phyloP scores from a whole-genome alignment of 2,329 filamentous ascomycete genomes.

The Botryosphaeria agaves region DNA sequence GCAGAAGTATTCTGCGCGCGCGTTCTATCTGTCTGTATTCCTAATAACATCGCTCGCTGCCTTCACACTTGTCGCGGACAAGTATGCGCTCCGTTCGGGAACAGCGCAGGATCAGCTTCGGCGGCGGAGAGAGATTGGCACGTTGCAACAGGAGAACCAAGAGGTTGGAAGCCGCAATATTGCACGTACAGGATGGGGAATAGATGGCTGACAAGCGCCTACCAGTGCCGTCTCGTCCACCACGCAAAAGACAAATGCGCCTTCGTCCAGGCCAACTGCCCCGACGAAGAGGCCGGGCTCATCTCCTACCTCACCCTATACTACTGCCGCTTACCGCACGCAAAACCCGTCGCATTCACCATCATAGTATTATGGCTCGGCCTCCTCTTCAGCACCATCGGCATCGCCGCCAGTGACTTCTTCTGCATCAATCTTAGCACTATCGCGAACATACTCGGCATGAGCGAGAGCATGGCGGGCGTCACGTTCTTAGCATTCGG shows the following conservation, averaged over 20 bases:
- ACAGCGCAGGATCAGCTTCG: background rate
- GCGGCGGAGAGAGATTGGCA: background rate
- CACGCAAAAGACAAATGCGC: slow-evolving; percentile 64
- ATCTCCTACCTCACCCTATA: slow-evolving; percentile 79
- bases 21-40: slow-evolving; percentile 28
- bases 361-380: slow-evolving; percentile 70
- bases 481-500: slow-evolving; percentile 95
- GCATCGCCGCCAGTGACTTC: slow-evolving; percentile 95
- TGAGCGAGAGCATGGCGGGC: slow-evolving; percentile 90
- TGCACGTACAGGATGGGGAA: background rate
- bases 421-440: slow-evolving; percentile 95
- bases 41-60: slow-evolving; percentile 16
- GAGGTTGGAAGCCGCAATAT: background rate
- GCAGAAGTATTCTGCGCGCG: slow-evolving; percentile 22
- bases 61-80: slow-evolving; percentile 10
- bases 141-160: background rate
- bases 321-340: slow-evolving; percentile 59
- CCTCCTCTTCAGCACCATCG: slow-evolving; percentile 87
- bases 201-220: background rate
- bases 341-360: slow-evolving; percentile 60
- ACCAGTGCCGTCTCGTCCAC: slow-evolving; percentile 67
- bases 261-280: slow-evolving; percentile 68
- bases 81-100: background rate
- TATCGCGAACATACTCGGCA: slow-evolving; percentile 70
- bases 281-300: slow-evolving; percentile 77